phyloP scores from a whole-genome alignment of 2,329 filamentous ascomycete genomes.

The Botryotinia convoluta region DNA sequence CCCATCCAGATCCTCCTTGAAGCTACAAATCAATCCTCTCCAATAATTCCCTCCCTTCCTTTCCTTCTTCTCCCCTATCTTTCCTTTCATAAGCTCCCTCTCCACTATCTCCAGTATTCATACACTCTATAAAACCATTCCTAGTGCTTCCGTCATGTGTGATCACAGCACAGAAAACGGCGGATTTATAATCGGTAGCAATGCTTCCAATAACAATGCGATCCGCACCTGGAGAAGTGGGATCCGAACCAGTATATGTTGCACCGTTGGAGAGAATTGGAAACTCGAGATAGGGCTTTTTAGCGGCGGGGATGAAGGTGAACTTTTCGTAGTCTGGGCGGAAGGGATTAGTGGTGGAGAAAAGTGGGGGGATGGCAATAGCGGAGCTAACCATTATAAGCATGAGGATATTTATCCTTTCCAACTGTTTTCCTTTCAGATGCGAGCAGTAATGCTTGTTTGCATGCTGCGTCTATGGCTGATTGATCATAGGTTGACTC shows the following conservation, averaged over 20 bases:
- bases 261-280: conserved; percentile 32
- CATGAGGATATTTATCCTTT: conserved; percentile 37
- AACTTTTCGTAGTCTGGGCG: conserved; percentile 37
- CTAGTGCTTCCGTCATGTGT: conserved; percentile 36
- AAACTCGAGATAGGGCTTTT: conserved; percentile 38
- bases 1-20: background rate
- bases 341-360: background rate
- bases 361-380: too few relatives aligned
- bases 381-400: conserved; percentile 34
- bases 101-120: conserved; percentile 28
- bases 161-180: conserved; percentile 37
- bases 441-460: conserved; percentile 32
- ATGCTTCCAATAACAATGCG: conserved; percentile 38
- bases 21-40: conserved; percentile 27
- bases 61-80: conserved; percentile 20
- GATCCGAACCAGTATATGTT: conserved; percentile 31
- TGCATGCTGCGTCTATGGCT: conserved; percentile 33
- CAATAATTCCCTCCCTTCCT: conserved; percentile 25
- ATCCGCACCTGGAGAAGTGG: conserved; percentile 35
- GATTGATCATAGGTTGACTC: conserved; percentile 30
- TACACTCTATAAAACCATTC: conserved; percentile 37
- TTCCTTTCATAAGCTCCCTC: conserved; percentile 24
- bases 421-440: conserved; percentile 32
- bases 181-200: conserved; percentile 32
- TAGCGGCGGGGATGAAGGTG: conserved; percentile 34